These are phyloP conservation scores for Tetracladium maxilliforme DNA, from an alignment of 2,329 filamentous ascomycete species.

Conservation along the genomic window DNA sequence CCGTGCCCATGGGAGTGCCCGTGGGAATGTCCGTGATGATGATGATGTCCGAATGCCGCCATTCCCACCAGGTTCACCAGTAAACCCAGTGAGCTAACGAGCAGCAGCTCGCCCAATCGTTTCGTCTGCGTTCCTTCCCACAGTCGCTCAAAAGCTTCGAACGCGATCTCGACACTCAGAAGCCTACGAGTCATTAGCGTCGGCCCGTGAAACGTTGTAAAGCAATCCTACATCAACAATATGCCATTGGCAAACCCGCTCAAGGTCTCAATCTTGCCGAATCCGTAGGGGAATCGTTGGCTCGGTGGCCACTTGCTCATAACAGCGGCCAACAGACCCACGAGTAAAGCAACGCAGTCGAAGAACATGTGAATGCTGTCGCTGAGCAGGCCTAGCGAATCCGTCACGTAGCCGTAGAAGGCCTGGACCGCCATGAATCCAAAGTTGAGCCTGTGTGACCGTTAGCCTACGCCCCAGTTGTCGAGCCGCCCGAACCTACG, in stretches of 20 bases:
- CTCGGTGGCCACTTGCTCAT: conserved; percentile 95
- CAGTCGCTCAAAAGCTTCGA: conserved; percentile 82
- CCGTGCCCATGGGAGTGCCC: conserved; percentile 19
- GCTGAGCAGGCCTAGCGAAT: conserved; percentile 85
- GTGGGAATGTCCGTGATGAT: conserved; percentile 18
- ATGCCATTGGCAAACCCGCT: conserved; percentile 95
- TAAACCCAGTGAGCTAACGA: conserved; percentile 77
- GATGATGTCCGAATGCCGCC: conserved; percentile 26
- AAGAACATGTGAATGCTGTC: conserved; percentile 99
- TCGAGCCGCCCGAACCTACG: conserved; percentile 32
- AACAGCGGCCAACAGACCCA: conserved; percentile 82
- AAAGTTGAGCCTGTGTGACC: conserved; percentile 61
- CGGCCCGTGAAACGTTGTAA: conserved; percentile 1
- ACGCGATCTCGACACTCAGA: conserved; percentile 90
- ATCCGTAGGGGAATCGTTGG: conserved; percentile 80
- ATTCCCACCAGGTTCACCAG: conserved; percentile 88
- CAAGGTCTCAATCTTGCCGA: conserved; percentile 91
- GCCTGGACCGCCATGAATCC: conserved; percentile 89
- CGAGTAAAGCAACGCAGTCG: conserved; percentile 82
- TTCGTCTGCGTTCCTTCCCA: conserved; percentile 74
- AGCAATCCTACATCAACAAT: conserved; percentile 58
- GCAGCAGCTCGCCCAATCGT: conserved; percentile 70
- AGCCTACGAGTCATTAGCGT: conserved; percentile 36
- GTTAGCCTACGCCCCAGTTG: background rate
- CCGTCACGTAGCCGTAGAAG: conserved; percentile 85